Conservation (phyloP, 768 basidiomycete genomes). For the Tylopilus subfusipes region DNA sequence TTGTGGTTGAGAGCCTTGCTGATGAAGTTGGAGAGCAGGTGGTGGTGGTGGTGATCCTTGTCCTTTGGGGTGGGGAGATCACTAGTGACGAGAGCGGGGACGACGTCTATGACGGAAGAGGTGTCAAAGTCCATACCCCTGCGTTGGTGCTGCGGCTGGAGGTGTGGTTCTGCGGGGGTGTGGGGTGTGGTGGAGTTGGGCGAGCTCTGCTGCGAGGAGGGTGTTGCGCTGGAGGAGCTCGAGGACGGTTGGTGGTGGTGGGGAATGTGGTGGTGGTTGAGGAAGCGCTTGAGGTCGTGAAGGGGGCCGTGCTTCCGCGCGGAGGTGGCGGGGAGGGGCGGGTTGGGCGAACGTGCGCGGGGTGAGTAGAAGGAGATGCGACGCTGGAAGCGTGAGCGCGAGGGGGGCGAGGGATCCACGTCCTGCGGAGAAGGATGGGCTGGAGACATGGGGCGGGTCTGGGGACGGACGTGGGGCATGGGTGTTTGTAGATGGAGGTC, state of each 20-base stretch:
- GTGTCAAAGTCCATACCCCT: constrained; percentile 37
- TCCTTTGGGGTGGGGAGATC: constrained; percentile 21
- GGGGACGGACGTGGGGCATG: neutral
- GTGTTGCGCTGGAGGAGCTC: constrained; percentile 18
- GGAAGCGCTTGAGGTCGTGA: constrained; percentile 91
- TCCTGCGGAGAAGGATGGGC: neutral
- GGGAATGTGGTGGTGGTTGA: constrained; percentile 89
- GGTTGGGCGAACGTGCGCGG: neutral
- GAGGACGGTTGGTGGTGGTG: constrained; percentile 26
- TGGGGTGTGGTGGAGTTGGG: constrained; percentile 24
- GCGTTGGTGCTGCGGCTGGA: constrained; percentile 35
- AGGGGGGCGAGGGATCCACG: constrained; percentile 5
- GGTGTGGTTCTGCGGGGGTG: constrained; percentile 31
- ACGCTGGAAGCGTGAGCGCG: constrained; percentile 29
- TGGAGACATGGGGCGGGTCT: neutral
- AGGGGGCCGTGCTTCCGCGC: constrained; percentile 60
- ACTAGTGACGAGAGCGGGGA: constrained; percentile 23
- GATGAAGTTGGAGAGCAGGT: constrained; percentile 32
- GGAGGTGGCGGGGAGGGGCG: constrained; percentile 10
- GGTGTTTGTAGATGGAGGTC: neutral
- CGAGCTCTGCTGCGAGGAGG: constrained; percentile 28
- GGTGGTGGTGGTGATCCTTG: constrained; percentile 22
- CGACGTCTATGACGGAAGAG: constrained; percentile 29
- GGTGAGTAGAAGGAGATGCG: constrained; percentile 28
- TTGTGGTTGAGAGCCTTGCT: constrained; percentile 33